Evolutionary conservation across 169 alveolate species (phyloP), one percentile per base, ranked within the genome.

Genomic region (Eimeria tenella): DNA sequence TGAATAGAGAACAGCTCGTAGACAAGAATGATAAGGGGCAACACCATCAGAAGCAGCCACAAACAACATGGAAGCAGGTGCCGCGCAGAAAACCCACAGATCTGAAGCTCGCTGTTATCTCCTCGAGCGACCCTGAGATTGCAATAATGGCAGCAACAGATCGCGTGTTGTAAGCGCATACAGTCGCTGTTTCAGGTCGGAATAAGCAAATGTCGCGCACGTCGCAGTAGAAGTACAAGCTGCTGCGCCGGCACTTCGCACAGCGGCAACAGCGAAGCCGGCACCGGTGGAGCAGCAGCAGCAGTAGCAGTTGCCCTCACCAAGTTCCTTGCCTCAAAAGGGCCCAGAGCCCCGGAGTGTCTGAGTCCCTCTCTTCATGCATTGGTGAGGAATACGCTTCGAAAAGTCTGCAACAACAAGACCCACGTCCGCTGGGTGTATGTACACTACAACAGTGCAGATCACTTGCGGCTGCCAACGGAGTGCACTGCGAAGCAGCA

Each of bases 11-110:
- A 53, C 10, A 79, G 71, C 71, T 79, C 88, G 52, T 79, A 79
- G 1, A 79, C 71, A 49, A 79, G 71, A 15, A 79, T 68, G 4
- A 79, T 8, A 17, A 79, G 25, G 3, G 88, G 88, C 88, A 79
- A 50, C 50, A 50, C 71, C 88, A 79, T 79, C 71, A 79, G 70
- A 23, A 79, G 88, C 88, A 53, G 71, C 50, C 71, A 79, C 60
- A 75, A 13, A n/a, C 86, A 75, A 19, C 60, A 75, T 4, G 65
- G 25, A 4, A 75, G 7, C 86, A 75, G 55, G 56, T 75, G 86
- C 65, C 11, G 13, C n/a, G 31, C 13, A 0, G 77, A 17, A 1
- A 68, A 23, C 49, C 77, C 77, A n/a, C n/a, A 50, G 65, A 75
- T 10, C 1, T 5, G 63, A 75, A 31, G 25, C 65, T 52, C 86